Conservation (phyloP, 148 eudicot species). For the Beta vulgaris region DNA sequence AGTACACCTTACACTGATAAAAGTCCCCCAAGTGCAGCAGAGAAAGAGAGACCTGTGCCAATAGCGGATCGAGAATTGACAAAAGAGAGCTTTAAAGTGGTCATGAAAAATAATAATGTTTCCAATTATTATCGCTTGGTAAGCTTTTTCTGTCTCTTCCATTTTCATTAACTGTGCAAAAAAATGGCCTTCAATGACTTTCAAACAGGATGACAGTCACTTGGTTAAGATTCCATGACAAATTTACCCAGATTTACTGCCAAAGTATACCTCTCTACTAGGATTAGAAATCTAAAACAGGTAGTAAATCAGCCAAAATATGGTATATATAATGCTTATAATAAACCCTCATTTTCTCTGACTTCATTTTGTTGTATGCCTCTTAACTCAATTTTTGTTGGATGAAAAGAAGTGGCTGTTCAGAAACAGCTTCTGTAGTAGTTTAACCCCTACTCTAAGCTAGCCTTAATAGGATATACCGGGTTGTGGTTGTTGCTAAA, state of each 20-base stretch:
- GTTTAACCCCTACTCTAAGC: no score
- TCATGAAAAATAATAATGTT: constrained; percentile 14
- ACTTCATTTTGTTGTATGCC: background rate
- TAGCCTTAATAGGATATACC: background rate
- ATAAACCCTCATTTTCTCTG: background rate
- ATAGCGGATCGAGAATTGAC: constrained; percentile 4
- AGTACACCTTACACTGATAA: background rate
- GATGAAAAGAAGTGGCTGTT: no score
- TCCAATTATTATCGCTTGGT: constrained; percentile 14
- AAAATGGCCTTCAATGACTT: background rate
- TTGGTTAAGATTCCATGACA: background rate
- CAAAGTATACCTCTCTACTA: no score
- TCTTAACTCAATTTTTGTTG: no score
- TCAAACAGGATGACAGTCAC: no score
- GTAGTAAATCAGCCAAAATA: background rate
- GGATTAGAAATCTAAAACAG: background rate
- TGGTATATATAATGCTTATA: background rate
- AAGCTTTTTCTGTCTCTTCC: background rate
- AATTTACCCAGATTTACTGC: background rate
- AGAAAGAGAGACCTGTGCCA: background rate
- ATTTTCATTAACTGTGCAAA: background rate
- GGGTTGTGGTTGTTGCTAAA: background rate
- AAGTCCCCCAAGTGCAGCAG: constrained; percentile 9
- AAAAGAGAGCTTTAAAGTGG: constrained; percentile 13
- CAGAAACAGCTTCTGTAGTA: no score